Evolutionary conservation across 805 yeast genomes (phyloP).

Genomic region (Saccharomycopsis synnaedendra): DNA sequence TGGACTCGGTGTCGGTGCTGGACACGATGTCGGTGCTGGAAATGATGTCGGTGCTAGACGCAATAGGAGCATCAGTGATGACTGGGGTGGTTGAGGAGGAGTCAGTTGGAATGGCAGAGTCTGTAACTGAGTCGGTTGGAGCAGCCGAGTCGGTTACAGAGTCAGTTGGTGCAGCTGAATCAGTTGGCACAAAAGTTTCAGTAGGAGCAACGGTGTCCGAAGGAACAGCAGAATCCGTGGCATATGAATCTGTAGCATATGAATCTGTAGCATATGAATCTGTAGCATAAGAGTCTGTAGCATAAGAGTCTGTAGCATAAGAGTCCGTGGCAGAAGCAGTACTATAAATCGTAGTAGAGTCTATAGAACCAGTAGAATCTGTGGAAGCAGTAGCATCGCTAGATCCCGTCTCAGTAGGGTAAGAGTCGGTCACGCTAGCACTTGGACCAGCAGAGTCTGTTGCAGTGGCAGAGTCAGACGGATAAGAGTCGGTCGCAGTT

Average conservation of each 20-base stretch:
- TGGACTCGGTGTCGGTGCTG: neutral
- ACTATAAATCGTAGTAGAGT: neutral
- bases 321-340: neutral
- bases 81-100: constrained; percentile 1
- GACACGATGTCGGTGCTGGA: neutral
- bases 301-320: neutral
- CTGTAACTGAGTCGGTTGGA: constrained; percentile 5
- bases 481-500: neutral
- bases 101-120: constrained; percentile 3
- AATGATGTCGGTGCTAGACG: neutral
- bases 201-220: neutral
- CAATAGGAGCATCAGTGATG: neutral
- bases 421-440: neutral
- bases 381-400: neutral
- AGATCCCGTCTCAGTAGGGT: neutral
- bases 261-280: neutral
- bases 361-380: neutral
- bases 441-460: neutral
- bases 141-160: constrained; percentile 1
- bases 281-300: neutral
- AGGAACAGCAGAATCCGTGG: neutral
- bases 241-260: neutral
- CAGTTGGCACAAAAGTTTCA: neutral
- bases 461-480: neutral
- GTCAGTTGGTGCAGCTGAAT: neutral